Evolutionary conservation across 2,329 filamentous ascomycete species (phyloP).

Genomic region (Epichloe festucae): DNA sequence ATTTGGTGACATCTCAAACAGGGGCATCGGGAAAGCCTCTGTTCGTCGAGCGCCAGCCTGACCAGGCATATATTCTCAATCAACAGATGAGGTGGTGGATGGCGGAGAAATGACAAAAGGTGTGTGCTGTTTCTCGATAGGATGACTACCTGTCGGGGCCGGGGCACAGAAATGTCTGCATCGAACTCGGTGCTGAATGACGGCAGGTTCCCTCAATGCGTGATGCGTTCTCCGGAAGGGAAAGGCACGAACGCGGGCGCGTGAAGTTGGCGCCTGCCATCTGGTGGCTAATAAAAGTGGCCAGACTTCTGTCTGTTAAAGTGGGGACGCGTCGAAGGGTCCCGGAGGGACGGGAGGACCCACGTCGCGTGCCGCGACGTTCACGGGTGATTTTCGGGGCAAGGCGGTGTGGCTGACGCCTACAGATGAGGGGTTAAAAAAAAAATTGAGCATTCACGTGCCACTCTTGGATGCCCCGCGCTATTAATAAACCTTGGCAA

Average conservation of each 20-base stretch:
- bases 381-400: neutral
- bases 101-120: neutral
- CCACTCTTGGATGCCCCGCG: neutral
- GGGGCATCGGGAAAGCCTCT: constrained; percentile 26
- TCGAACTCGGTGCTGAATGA: neutral
- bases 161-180: neutral
- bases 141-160: neutral
- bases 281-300: neutral
- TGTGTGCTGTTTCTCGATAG: neutral
- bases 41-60: neutral
- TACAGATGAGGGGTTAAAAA: neutral
- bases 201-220: neutral
- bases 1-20: constrained; percentile 34
- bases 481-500: neutral
- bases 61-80: neutral
- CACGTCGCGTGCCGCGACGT: neutral
- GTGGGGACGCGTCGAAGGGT: constrained; percentile 3
- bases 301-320: too few species aligned
- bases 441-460: neutral
- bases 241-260: neutral
- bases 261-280: constrained; percentile 4
- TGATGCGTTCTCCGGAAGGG: neutral
- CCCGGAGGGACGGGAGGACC: neutral
- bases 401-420: neutral
- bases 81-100: too few species aligned